Evolutionary conservation across 2,329 filamentous ascomycete species (phyloP), one percentile per base, ranked within the genome.

Genomic region (Arthrobotrys pseudoclavata): DNA sequence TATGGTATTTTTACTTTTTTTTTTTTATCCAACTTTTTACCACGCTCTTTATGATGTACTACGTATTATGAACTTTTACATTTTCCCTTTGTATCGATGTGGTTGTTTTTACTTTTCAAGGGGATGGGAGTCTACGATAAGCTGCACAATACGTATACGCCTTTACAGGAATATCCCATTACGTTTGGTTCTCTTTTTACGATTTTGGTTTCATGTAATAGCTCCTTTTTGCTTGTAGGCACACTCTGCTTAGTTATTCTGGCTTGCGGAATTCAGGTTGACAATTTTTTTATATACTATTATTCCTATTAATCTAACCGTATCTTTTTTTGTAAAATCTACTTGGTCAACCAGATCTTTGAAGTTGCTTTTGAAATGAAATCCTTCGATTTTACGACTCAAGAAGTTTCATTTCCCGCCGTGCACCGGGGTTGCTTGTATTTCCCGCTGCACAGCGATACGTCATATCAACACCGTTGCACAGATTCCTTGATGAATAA

Each of bases 1-100:
- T 64, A 68, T 72, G 45, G 50, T 64, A 42, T 68, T 50, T 75
- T 76, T 79, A 78, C 62, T 70, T 7, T 50, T 79, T 68, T 80
- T 31, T 60, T 79, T 68, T 80, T 31, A 57, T 72, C 64, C 50
- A 71, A 63, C 29, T 40, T 37, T 74, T 40, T 61, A 45, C 29
- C 40, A 57, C 68, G 26, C 50, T 72, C 69, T 47, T 60, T 72
- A 47, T 24, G 68, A 66, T 7, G 26, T 20, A 37, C 20, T 15
- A 20, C 13, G 26, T 20, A 37, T n/a, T 15, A 20, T 31, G 18
- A 29, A 18, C 6, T 63, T 48, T 9, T 45, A 45, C 22, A n/a
- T 62, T 72, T 57, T 9, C 34, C 50, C 20, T 55, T 68, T 74
- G 61, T 74, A 12, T 53, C n/a, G 52, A 45, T 29, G 52, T 37